phyloP scores from a whole-genome alignment of 2,329 filamentous ascomycete species.

The Clathrospora elynae region DNA sequence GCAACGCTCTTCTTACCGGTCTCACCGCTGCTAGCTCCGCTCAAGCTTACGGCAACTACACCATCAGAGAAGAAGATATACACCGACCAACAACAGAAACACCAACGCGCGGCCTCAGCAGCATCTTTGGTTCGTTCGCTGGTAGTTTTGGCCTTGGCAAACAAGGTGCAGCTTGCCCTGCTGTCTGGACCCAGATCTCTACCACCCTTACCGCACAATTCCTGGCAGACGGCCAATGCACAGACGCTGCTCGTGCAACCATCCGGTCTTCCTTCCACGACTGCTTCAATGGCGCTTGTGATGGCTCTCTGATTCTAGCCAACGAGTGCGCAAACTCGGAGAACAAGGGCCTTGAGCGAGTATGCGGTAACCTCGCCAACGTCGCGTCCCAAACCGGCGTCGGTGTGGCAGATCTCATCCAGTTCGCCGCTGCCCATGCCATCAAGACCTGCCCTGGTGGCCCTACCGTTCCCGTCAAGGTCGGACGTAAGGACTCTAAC shows the following conservation, averaged over 20 bases:
- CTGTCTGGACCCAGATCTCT: constrained; percentile 43
- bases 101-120: constrained; percentile 25
- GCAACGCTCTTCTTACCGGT: constrained; percentile 31
- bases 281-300: constrained; percentile 46
- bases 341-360: constrained; percentile 53
- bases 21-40: constrained; percentile 34
- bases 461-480: constrained; percentile 39
- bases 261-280: constrained; percentile 46
- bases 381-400: constrained; percentile 51
- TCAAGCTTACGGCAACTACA: constrained; percentile 31
- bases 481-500: constrained; percentile 42
- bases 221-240: constrained; percentile 43
- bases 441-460: constrained; percentile 47
- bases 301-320: constrained; percentile 46
- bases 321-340: constrained; percentile 44
- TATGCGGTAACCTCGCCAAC: constrained; percentile 48
- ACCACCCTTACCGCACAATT: constrained; percentile 41
- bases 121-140: constrained; percentile 12
- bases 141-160: constrained; percentile 12
- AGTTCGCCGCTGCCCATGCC: constrained; percentile 47
- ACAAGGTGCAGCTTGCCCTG: constrained; percentile 28
- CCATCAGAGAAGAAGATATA: constrained; percentile 24
- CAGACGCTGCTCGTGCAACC: constrained; percentile 43
- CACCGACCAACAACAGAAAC: constrained; percentile 13
- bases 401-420: constrained; percentile 44